Evolutionary conservation across 345 rosid species (phyloP).

Genomic region (Noccaea bulbosa): DNA sequence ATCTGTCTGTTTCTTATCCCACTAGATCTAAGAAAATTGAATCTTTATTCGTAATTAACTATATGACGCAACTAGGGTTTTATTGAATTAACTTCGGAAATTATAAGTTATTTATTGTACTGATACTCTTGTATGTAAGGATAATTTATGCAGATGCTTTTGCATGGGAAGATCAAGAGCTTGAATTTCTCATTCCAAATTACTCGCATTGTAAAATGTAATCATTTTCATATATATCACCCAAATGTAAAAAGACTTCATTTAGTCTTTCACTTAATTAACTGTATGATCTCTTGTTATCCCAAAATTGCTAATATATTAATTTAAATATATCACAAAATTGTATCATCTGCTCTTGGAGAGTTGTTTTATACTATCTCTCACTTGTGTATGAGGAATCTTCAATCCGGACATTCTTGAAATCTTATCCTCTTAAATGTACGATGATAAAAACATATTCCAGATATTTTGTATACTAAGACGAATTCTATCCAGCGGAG

Average conservation of each 20-base stretch:
- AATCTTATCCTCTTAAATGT: background rate
- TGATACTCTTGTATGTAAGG: background rate
- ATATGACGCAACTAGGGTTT: constrained; percentile 31
- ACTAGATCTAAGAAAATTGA: constrained; percentile 17
- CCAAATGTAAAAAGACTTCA: background rate
- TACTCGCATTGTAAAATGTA: constrained; percentile 14
- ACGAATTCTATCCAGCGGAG: constrained; percentile 2
- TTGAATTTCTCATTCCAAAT: background rate
- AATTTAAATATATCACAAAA: no score
- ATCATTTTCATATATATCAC: background rate
- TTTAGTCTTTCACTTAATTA: background rate
- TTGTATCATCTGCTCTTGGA: constrained; percentile 15
- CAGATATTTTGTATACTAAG: constrained; percentile 19
- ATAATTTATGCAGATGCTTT: constrained; percentile 5
- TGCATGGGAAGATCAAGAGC: constrained; percentile 31
- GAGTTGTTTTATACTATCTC: background rate
- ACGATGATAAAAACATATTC: background rate
- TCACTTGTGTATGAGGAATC: constrained; percentile 3
- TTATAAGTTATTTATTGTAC: constrained; percentile 1
- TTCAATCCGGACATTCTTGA: background rate
- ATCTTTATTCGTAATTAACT: constrained; percentile 5
- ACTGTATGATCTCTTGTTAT: background rate
- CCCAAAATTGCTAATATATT: background rate
- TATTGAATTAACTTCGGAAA: background rate
- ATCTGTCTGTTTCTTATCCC: constrained; percentile 29